Evolutionary conservation across 257 asterid genomes (phyloP), one percentile per base, ranked within the genome.

Genomic region (Solanum etuberosum): DNA sequence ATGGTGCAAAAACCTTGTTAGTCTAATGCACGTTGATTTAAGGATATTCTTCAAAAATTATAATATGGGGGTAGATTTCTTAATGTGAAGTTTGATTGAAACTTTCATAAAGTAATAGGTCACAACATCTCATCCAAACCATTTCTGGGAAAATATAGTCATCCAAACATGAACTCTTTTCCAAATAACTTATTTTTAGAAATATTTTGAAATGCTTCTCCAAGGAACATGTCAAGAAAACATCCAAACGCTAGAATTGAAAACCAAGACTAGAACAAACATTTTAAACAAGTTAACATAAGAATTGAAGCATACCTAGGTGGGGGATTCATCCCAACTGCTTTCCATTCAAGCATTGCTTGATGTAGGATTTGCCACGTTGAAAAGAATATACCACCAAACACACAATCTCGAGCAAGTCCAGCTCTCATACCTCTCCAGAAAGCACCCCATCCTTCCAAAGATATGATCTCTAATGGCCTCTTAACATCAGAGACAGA

Each of bases 381-480:
- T 35, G 98, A 91, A 90, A 97, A 97, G 91, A 97, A 97, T 70
- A 97, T 74, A 83, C 99, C 99, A 82, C 98, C 93, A 71, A 95
- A 97, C 88, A 96, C 90, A 12, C 98, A 97, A 92, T 97, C 99
- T 61, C 99, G 93, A 63, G 90, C 93, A 37, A 97, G 61, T 61
- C 98, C 99, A 48, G 99, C 89, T 88, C 99, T 92, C 90, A 93
- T 88, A 68, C 98, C 97, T 92, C 96, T 92, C 99, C 99, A 97
- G 85, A 94, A 85, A 90, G 98, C 92, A 86, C 94, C 87, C 94
- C 93, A 93, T 83, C 99, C 99, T 92, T 97, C 99, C 89, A 97
- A 92, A 77, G 95, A 88, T 83, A 92, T 85, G 7, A 97, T 90
- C 31, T 93, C 94, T 67, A 91, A 86, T 27, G 93, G 94, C 85